Conservation (phyloP, 176 grass and related monocot species). For the Hsuehochloa calcarea region DNA sequence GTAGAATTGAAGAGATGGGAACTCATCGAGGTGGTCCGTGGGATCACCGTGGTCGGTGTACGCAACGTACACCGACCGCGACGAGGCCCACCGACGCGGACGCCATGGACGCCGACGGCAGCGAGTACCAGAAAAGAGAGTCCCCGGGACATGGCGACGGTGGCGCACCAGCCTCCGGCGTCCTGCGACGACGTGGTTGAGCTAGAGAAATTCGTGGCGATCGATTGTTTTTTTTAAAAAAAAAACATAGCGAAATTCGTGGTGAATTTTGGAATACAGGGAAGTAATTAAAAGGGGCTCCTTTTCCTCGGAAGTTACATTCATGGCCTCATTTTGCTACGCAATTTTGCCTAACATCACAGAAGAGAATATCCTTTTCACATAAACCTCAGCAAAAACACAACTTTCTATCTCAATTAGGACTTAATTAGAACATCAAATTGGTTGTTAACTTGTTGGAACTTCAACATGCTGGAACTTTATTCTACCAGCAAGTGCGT, state of each 20-base stretch:
- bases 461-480: not conserved
- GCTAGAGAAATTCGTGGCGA: not conserved
- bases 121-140: not conserved
- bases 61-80: not conserved
- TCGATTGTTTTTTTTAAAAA: not conserved
- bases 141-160: not conserved
- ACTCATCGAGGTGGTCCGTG: not conserved
- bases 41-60: not conserved
- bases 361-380: not conserved
- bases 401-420: not conserved
- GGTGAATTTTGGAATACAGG: not conserved
- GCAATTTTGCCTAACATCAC: not conserved
- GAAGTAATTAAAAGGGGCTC: not conserved
- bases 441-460: not conserved
- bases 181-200: not conserved
- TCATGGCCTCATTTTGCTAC: not conserved
- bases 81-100: not conserved
- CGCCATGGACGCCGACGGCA: not conserved
- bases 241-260: not conserved
- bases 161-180: not conserved
- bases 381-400: not conserved
- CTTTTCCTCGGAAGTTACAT: not conserved
- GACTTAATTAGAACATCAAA: not conserved
- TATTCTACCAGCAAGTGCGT: not conserved
- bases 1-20: not conserved